These are phyloP conservation scores for Tricladium varicosporioides DNA, from an alignment of 2,329 filamentous ascomycete genomes.

Conservation along the genomic window DNA sequence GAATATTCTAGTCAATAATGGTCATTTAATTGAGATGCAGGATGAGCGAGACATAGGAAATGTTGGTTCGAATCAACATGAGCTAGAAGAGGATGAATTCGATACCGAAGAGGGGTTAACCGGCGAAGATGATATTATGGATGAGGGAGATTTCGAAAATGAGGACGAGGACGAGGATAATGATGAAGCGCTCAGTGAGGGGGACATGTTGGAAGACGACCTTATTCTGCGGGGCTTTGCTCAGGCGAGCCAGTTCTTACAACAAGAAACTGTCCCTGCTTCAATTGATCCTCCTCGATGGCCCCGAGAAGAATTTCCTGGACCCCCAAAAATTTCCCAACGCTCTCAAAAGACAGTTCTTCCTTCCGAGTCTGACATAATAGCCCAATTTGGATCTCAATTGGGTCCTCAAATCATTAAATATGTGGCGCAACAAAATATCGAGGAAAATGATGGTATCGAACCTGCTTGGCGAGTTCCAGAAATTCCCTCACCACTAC, in stretches of 20 bases:
- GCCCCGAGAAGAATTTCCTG: neutral
- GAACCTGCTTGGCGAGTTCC: constrained; percentile 31
- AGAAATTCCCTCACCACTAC: constrained; percentile 14
- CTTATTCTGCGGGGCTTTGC: constrained; percentile 33
- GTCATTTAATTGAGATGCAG: constrained; percentile 69
- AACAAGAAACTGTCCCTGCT: constrained; percentile 15
- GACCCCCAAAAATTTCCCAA: neutral
- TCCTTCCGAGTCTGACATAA: constrained; percentile 29
- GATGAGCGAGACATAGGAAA: constrained; percentile 51
- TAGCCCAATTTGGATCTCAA: constrained; percentile 31
- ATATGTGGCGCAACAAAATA: constrained; percentile 26
- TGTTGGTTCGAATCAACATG: constrained; percentile 13
- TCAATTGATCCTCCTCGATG: neutral
- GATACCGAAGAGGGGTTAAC: constrained; percentile 17
- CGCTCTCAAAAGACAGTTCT: constrained; percentile 7
- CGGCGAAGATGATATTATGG: constrained; percentile 15
- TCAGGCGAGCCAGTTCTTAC: constrained; percentile 21
- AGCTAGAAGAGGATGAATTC: constrained; percentile 18
- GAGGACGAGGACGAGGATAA: constrained; percentile 27
- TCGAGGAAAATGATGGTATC: constrained; percentile 20
- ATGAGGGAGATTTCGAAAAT: constrained; percentile 27
- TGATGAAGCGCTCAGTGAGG: constrained; percentile 22
- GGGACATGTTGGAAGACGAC: constrained; percentile 33
- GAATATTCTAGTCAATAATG: constrained; percentile 84
- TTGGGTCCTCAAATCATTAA: constrained; percentile 29